Evolutionary conservation across 805 yeast genomes (phyloP).

Genomic region (Debaryomyces castellii): DNA sequence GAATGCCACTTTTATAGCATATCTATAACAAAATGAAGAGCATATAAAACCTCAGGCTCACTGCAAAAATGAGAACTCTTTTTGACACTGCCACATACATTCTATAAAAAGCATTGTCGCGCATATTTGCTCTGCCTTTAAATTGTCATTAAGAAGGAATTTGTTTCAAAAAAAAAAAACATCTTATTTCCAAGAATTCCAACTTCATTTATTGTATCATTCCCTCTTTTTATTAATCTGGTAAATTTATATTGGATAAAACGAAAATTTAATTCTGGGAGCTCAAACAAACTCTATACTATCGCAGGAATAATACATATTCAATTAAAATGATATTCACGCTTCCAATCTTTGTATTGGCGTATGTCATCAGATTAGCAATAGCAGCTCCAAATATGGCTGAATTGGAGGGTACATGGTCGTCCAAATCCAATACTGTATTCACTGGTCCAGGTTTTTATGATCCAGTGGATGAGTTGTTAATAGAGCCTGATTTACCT

Average conservation of each 20-base stretch:
- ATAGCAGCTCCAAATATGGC: slow-evolving; percentile 36
- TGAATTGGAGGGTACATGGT: slow-evolving; percentile 86
- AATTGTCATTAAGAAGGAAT: background rate
- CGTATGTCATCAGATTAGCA: slow-evolving; percentile 8
- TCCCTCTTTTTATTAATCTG: background rate
- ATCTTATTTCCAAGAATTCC: background rate
- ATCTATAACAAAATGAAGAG: too few relatives aligned
- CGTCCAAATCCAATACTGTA: slow-evolving; percentile 89
- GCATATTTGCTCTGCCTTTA: background rate
- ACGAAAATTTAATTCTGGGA: background rate
- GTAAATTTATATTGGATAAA: background rate
- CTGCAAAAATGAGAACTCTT: background rate
- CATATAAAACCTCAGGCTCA: too few relatives aligned
- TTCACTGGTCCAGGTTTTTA: slow-evolving; percentile 96
- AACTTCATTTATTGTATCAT: background rate
- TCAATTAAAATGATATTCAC: slow-evolving; percentile 4
- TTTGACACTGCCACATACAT: slow-evolving; percentile 1
- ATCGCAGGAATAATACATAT: background rate
- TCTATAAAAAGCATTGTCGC: background rate
- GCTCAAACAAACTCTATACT: background rate
- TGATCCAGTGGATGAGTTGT: slow-evolving; percentile 92
- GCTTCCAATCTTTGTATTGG: slow-evolving; percentile 2
- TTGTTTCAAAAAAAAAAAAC: background rate
- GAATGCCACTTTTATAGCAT: too few relatives aligned
- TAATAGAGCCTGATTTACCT: slow-evolving; percentile 94